Evolutionary conservation across 106 monocot genomes (phyloP), one percentile per base, ranked within the genome.

Genomic region (Xerophyta viscosa): DNA sequence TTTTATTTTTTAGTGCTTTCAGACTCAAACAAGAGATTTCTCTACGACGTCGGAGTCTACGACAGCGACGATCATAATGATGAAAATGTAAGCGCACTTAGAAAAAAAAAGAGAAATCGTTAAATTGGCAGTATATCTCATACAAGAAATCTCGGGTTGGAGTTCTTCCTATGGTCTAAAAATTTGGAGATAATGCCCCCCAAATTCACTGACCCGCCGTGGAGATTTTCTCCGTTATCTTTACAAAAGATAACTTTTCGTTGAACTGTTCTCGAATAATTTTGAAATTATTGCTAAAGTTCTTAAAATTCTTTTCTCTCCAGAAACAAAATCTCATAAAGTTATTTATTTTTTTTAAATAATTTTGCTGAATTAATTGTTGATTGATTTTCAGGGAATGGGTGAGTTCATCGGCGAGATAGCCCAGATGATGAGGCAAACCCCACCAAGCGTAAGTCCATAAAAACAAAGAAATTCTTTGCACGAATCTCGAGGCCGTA

Each of bases 351-450:
- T 2, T 15, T 15, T 46, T 29, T 57, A 4, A 24, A 15, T 57
- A 17, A 20, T 62, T 29, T 46, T 53, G 31, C 27, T 14, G 24
- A 23, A 29, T n/a, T n/a, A n/a, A n/a, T n/a, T n/a, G n/a, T n/a
- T n/a, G n/a, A n/a, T 41, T 30, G 21, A 54, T 15, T 13, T 33
- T n/a, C 69, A 92, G 83, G 83, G 63, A 2, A 83, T 93, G 87
- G 77, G 69, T 15, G 87, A 93, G 8, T 93, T 93, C 52, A 54
- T 93, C 0, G 77, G 72, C 0, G 87, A 93, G 43, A 84, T 93
- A 87, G 77, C 69, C 20, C 63, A 77, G 13, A 84, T 93, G 77
- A 93, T 93, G 93, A 83, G 67, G 57, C 83, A 93, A 66, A 66
- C 74, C 19, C 56, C 71, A 36, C 57, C 71, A 26, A 62, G 11